These are phyloP conservation scores for Zygosaccharomyces bailii DNA, from an alignment of 805 yeast genomes.

Conservation along the genomic window DNA sequence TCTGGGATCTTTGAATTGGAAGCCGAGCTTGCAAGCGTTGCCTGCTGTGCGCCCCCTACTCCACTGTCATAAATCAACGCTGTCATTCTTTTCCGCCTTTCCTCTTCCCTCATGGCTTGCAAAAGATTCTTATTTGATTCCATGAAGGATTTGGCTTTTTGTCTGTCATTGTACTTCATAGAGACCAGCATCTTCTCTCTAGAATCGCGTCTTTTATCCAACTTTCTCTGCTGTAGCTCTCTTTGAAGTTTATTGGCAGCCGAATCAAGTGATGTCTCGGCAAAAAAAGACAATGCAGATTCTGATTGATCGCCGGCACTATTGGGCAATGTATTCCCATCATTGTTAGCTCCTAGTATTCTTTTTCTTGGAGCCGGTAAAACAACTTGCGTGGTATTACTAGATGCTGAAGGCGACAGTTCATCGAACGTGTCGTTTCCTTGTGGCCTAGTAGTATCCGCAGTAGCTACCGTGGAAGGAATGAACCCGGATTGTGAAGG, in stretches of 20 bases:
- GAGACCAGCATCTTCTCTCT: slow-evolving; percentile 36
- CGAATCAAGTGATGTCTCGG: slow-evolving; percentile 1
- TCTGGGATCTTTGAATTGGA: slow-evolving; percentile 6
- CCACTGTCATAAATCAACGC: slow-evolving; percentile 19
- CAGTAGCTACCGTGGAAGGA: slow-evolving; percentile 14
- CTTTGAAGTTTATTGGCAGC: slow-evolving; percentile 8
- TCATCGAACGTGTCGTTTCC: slow-evolving; percentile 6
- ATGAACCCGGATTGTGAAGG: slow-evolving; percentile 9
- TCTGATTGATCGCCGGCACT: neutral
- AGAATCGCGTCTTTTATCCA: slow-evolving; percentile 33
- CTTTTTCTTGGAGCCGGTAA: slow-evolving; percentile 14
- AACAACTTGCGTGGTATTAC: slow-evolving; percentile 12
- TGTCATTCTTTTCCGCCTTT: slow-evolving; percentile 31
- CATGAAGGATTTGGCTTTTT: slow-evolving; percentile 34
- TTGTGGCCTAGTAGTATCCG: slow-evolving; percentile 10
- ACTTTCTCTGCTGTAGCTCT: slow-evolving; percentile 26
- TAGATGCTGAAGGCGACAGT: slow-evolving; percentile 5
- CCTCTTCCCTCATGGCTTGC: slow-evolving; percentile 35
- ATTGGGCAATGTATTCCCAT: slow-evolving; percentile 1
- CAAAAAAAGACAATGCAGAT: neutral
- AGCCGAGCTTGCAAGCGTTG: neutral
- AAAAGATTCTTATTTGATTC: slow-evolving; percentile 33
- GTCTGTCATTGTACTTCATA: slow-evolving; percentile 36
- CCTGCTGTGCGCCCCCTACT: neutral
- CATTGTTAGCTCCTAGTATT: slow-evolving; percentile 13